Percentiles rank a stretch among this genome's conserved stretches.
phyloP scores from a whole-genome alignment of 2,329 filamentous ascomycete species.

The Colletotrichum incanum region DNA sequence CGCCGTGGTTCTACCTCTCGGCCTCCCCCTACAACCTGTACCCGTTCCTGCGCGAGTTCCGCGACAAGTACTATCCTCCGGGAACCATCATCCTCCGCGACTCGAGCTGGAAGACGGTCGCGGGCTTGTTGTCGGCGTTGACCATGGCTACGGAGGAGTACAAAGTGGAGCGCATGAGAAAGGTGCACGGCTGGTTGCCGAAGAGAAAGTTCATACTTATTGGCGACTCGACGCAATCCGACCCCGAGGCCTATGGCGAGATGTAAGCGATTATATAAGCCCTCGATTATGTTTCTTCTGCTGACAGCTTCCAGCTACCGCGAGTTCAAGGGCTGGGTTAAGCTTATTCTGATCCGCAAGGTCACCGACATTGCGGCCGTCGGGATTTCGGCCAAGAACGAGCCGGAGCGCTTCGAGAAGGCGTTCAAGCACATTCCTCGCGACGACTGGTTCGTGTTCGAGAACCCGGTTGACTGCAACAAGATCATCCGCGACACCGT shows the following conservation, averaged over 20 bases:
- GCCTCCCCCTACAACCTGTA: slow-evolving; percentile 97
- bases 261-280: slow-evolving; percentile 66
- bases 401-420: slow-evolving; percentile 81
- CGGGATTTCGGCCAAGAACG: slow-evolving; percentile 82
- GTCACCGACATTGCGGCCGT: slow-evolving; percentile 80
- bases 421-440: slow-evolving; percentile 84
- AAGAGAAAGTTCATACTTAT: slow-evolving; percentile 85
- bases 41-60: slow-evolving; percentile 85
- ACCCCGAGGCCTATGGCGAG: slow-evolving; percentile 91
- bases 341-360: slow-evolving; percentile 87
- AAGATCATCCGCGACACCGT: slow-evolving; percentile 54
- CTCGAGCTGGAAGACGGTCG: slow-evolving; percentile 87
- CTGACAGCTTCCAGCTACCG: slow-evolving; percentile 63
- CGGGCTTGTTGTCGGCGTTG: slow-evolving; percentile 83
- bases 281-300: not conserved
- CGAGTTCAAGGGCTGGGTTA: slow-evolving; percentile 82
- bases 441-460: slow-evolving; percentile 85
- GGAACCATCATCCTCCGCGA: slow-evolving; percentile 90
- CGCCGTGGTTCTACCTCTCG: slow-evolving; percentile 93
- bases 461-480: slow-evolving; percentile 78
- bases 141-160: slow-evolving; percentile 88
- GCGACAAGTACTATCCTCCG: slow-evolving; percentile 78
- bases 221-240: slow-evolving; percentile 92
- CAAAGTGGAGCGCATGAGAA: slow-evolving; percentile 85
- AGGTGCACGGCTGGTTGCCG: slow-evolving; percentile 85